phyloP scores from a whole-genome alignment of 345 rosid species.

The Kandelia obovata region DNA sequence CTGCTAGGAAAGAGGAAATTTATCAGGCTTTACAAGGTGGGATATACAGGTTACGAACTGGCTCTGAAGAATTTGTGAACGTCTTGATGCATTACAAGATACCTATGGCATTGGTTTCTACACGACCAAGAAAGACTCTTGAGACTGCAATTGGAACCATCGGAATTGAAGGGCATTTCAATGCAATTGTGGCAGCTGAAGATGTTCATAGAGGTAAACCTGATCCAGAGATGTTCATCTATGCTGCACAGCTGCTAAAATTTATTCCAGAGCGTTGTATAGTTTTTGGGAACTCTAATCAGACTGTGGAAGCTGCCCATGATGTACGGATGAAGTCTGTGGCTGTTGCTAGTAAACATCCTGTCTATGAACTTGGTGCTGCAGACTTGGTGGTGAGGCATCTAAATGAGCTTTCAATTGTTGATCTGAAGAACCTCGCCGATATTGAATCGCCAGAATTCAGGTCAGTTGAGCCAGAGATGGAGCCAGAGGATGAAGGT shows the following conservation, averaged over 20 bases:
- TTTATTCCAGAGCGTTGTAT: conserved; percentile 94
- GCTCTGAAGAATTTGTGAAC: conserved; percentile 85
- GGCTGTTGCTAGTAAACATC: conserved; percentile 94
- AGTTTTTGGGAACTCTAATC: conserved; percentile 91
- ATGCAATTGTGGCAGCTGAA: conserved; percentile 73
- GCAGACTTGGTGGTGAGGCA: conserved; percentile 87
- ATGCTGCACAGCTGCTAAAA: conserved; percentile 82
- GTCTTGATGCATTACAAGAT: conserved; percentile 77
- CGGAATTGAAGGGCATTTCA: conserved; percentile 68
- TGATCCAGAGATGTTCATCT: conserved; percentile 89
- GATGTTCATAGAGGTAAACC: conserved; percentile 93
- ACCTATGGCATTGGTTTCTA: conserved; percentile 95
- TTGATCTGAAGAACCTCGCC: conserved; percentile 94
- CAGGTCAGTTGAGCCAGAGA: conserved; percentile 52
- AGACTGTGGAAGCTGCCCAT: conserved; percentile 90
- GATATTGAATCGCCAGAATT: conserved; percentile 69
- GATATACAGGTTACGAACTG: conserved; percentile 59
- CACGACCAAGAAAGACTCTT: conserved; percentile 67
- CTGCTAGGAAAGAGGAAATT: conserved; percentile 82
- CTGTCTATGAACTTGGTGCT: conserved; percentile 83
- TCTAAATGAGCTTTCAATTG: conserved; percentile 77
- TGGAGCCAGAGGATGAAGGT: conserved; percentile 61
- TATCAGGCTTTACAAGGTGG: conserved; percentile 78
- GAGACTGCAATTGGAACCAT: conserved; percentile 66
- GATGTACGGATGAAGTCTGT: conserved; percentile 96